phyloP scores from a whole-genome alignment of 805 yeast species.

The Kodamaea laetipori region DNA sequence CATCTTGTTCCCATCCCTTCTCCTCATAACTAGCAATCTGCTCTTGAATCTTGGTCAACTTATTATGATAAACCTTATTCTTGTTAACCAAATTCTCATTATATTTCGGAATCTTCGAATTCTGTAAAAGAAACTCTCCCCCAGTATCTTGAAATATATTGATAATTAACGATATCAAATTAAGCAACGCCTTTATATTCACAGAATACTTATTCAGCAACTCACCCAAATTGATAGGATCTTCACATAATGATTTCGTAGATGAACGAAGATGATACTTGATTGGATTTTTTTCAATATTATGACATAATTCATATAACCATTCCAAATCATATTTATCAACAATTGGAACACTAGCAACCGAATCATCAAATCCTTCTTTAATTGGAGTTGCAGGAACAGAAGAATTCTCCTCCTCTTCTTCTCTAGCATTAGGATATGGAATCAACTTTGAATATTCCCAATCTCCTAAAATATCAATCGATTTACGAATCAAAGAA shows the following conservation, averaged over 20 bases:
- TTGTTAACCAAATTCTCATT: slow-evolving; percentile 25
- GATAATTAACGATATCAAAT: slow-evolving; percentile 31
- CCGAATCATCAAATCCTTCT: neutral
- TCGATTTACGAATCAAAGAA: slow-evolving; percentile 41
- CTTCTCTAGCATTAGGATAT: slow-evolving; percentile 25
- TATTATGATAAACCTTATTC: slow-evolving; percentile 24
- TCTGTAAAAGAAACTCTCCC: slow-evolving; percentile 36
- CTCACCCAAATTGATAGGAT: slow-evolving; percentile 40
- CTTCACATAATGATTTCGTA: slow-evolving; percentile 33
- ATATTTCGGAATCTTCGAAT: slow-evolving; percentile 40
- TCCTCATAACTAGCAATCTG: slow-evolving; percentile 34
- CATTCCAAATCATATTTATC: slow-evolving; percentile 29
- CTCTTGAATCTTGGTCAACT: slow-evolving; percentile 22
- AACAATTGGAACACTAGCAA: neutral
- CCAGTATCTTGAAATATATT: slow-evolving; percentile 33
- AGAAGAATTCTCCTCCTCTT: neutral
- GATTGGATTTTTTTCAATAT: slow-evolving; percentile 50
- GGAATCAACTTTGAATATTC: slow-evolving; percentile 42
- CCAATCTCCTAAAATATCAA: slow-evolving; percentile 39
- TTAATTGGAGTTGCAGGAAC: slow-evolving; percentile 4
- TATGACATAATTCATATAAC: slow-evolving; percentile 43
- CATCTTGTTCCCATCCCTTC: slow-evolving; percentile 43
- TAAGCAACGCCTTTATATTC: slow-evolving; percentile 25
- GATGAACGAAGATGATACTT: slow-evolving; percentile 49
- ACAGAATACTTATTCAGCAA: slow-evolving; percentile 24